These are phyloP conservation scores for Plasmodium fragile DNA, from an alignment of 169 alveolate genomes.

Conservation along the genomic window DNA sequence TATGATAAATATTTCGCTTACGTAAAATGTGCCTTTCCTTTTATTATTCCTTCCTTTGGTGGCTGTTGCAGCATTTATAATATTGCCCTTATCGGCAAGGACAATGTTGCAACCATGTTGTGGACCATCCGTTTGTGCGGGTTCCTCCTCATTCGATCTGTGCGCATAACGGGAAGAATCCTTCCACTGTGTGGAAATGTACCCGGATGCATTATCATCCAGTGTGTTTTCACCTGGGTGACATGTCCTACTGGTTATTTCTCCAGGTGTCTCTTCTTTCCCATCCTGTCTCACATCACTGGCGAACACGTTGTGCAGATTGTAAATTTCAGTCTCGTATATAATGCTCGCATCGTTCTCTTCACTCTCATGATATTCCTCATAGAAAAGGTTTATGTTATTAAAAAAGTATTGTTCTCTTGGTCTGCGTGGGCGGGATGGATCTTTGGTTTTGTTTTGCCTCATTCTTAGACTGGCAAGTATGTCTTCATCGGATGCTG, in stretches of 20 bases:
- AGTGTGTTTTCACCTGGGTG: neutral
- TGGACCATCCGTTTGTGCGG: neutral
- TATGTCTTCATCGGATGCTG: conserved; percentile 64
- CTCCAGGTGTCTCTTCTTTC: neutral
- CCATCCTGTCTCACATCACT: neutral
- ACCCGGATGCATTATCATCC: neutral
- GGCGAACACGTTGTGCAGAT: conserved; percentile 51
- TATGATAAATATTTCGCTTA: conserved; percentile 72
- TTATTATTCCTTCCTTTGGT: neutral
- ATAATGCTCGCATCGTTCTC: conserved; percentile 33
- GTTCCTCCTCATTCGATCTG: neutral
- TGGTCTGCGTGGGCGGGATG: conserved; percentile 9
- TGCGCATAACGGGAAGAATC: neutral
- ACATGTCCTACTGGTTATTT: neutral
- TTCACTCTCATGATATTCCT: conserved; percentile 29
- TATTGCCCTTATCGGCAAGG: neutral
- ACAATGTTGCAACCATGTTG: neutral
- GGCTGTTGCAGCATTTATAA: neutral
- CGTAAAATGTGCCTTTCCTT: conserved; percentile 45
- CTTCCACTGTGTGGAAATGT: neutral
- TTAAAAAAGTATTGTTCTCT: conserved; percentile 74
- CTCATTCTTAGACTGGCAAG: conserved; percentile 38
- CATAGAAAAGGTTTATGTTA: conserved; percentile 59
- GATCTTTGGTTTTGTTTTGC: conserved; percentile 35
- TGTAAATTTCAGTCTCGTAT: conserved; percentile 72